Evolutionary conservation across 768 basidiomycete genomes (phyloP), one percentile per base, ranked within the genome.

Genomic region (Wakefieldia striispora): DNA sequence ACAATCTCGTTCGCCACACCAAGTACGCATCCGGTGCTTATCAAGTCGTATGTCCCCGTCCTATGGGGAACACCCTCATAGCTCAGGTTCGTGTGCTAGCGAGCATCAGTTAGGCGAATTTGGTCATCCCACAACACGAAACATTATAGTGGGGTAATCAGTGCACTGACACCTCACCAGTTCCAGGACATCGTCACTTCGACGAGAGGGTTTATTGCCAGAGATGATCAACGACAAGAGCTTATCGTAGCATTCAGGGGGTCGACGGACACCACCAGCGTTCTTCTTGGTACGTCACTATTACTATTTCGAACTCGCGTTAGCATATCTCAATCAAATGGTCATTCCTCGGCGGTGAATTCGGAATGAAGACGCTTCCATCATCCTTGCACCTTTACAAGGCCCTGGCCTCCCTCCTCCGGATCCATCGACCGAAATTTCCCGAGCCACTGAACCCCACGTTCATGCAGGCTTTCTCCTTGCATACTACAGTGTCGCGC

Each of bases 21-120:
- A 77, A 76, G 56, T 81, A 78, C 54, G 72, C 79, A 6, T 80
- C 78, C 6, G 76, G 76, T 2, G 71, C 71, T 16, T 79, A 80
- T 53, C 76, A 75, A 45, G 45, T 64, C 21, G 31, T 76, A 7
- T 80, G 78, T 48, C 75, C 73, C 5, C 62, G 65, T 10, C 80
- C 80, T n/a, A 60, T 79, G 50, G 78, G 80, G 3, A 77, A 72
- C 33, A 66, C 53, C 7, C 69, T 80, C 34, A 51, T 81, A 24
- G 35, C 52, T n/a, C 56, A 68, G 60, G 79, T 78, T 31, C 45
- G 72, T 60, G 20, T 33, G 13, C 33, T 14, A 33, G 10, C 4
- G 29, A 12, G 29, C 29, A 13, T 12, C 3, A 29, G 29, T 12
- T 1, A 2, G 33, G 33, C 33, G 33, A 13, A 13, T 4, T 29